Base-by-base conservation (phyloP, 495 filamentous ascomycete genomes). In the Tuber melanosporum region DNA sequence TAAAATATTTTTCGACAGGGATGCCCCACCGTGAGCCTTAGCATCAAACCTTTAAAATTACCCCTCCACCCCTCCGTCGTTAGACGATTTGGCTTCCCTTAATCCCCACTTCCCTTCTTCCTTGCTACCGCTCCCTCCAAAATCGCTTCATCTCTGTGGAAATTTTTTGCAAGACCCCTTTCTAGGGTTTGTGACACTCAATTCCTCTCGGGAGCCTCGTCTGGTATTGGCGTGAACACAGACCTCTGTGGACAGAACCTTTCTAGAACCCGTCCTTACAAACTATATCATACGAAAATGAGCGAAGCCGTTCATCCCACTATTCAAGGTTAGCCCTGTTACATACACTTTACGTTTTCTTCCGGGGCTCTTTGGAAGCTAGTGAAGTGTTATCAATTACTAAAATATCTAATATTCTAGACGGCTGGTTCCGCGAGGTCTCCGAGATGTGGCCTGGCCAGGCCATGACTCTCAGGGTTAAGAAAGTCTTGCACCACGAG, bases 381-480 rank as follows among this genome's bases (percentile, higher is more conserved):
- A 41, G 32, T 19, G n/a, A 2, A 39, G 32, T 41, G 36, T 43
- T 62, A 41, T 49, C 36, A 49, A 26, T 75, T 47, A 74, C 75
- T 77, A 57, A 75, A 69, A 20, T 9, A 14, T 66, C 26, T 36
- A 15, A 66, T 32, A 17, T 72, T 80, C 39, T 75, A 97, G 95
- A 98, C 96, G 95, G 95, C 87, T 99, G 95, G 96, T 98, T 98
- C 91, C 93, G 94, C 84, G 96, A 98, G 87, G 91, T 97, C 85
- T 96, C 93, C 76, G 87, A 92, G 82, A 97, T 98, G 94, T 99
- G 96, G 95, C 95, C 95, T 71, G 95, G 95, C 82, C 96, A 98
- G 86, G 95, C 95, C 83, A 98, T 98, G 95, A 97, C 92, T 79
- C 91, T 99, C 84, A 94, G 93, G 87, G 95, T 99, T 85, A 93